Evolutionary conservation across 2,329 filamentous ascomycete species (phyloP).

Genomic region (Talaromyces piceae): DNA sequence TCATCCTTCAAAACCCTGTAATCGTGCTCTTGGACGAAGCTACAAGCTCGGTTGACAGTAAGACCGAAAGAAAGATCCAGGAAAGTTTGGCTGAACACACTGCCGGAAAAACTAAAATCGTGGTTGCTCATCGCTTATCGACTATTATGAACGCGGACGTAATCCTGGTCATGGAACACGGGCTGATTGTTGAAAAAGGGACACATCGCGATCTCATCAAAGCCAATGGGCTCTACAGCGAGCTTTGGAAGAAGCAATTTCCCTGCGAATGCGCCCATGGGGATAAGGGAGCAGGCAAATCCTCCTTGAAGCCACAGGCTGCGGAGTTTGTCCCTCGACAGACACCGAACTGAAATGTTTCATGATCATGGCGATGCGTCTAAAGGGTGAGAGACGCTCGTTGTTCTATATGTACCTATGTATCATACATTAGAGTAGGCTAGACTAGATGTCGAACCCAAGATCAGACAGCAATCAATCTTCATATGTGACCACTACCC

Average conservation of each 20-base stretch:
- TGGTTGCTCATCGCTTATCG: conserved; percentile 88
- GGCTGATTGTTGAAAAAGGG: conserved; percentile 82
- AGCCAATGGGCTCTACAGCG: conserved; percentile 65
- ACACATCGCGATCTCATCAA: conserved; percentile 73
- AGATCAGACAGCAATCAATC: neutral
- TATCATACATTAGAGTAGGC: neutral
- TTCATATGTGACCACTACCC: conserved; percentile 39
- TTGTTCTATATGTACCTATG: neutral
- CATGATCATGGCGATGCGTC: neutral
- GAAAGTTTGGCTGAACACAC: conserved; percentile 81
- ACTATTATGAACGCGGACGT: conserved; percentile 92
- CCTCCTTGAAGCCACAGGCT: conserved; percentile 30
- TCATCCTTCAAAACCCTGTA: conserved; percentile 83
- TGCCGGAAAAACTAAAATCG: conserved; percentile 82
- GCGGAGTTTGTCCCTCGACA: conserved; percentile 31
- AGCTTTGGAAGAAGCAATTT: conserved; percentile 59
- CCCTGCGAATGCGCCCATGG: conserved; percentile 51
- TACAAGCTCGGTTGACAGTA: conserved; percentile 86
- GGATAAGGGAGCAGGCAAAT: conserved; percentile 31
- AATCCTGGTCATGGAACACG: conserved; percentile 84
- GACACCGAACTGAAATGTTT: neutral
- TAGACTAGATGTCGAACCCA: neutral
- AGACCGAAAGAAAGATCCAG: conserved; percentile 90
- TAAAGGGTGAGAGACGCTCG: neutral
- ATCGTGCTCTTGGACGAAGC: conserved; percentile 91